A percentile compares a stretch with the other conserved stretches of the same genome.
These are phyloP conservation scores for Phyllosticta paracitricarpa DNA, from an alignment of 2,329 filamentous ascomycete species.

Conservation along the genomic window DNA sequence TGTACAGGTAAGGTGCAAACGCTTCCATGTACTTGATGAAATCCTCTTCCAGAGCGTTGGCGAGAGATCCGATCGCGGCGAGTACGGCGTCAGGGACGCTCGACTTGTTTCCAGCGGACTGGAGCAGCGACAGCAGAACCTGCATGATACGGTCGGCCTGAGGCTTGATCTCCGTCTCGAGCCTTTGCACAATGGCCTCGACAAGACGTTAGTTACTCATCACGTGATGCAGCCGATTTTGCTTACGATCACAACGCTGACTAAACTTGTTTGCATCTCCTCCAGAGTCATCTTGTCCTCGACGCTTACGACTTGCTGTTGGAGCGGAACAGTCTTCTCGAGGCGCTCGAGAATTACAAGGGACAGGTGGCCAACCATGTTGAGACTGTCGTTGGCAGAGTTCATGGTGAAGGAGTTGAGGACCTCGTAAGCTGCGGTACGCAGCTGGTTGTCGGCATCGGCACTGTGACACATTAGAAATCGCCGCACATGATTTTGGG, in stretches of 20 bases:
- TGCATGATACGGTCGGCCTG: constrained; percentile 94
- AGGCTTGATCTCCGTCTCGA: constrained; percentile 84
- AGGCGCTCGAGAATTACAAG: constrained; percentile 84
- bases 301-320: constrained; percentile 88
- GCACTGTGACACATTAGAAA: constrained; percentile 28
- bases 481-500: neutral
- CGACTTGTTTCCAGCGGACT: constrained; percentile 70
- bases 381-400: constrained; percentile 74
- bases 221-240: constrained; percentile 10
- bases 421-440: constrained; percentile 94
- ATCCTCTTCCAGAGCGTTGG: constrained; percentile 82
- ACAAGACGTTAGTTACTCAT: neutral
- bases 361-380: constrained; percentile 69
- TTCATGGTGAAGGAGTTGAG: constrained; percentile 91
- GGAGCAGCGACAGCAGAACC: constrained; percentile 70
- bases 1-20: constrained; percentile 86
- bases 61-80: constrained; percentile 81
- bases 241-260: constrained; percentile 67
- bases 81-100: constrained; percentile 92
- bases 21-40: constrained; percentile 97
- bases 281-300: constrained; percentile 94
- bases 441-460: constrained; percentile 77
- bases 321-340: constrained; percentile 80
- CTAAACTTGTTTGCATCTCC: constrained; percentile 94
- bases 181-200: constrained; percentile 70